Percentiles rank a stretch among this genome's conserved stretches.
phyloP scores from a whole-genome alignment of 495 filamentous ascomycete genomes.

The Penicillium robsamsonii region DNA sequence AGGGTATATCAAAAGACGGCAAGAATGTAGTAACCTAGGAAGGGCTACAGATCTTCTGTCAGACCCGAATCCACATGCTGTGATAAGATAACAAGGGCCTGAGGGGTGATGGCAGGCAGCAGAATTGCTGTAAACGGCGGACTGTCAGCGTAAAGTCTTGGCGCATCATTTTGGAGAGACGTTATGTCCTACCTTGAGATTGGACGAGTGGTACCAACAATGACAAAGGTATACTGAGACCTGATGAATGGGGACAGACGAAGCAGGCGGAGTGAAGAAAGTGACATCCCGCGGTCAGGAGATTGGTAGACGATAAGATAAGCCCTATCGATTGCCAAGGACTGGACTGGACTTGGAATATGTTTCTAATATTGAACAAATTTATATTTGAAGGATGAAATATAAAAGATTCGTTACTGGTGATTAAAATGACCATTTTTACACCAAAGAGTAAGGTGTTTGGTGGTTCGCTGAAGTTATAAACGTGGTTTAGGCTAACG shows the following conservation, averaged over 20 bases:
- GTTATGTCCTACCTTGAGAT: not conserved
- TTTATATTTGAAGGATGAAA: not conserved
- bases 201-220: not conserved
- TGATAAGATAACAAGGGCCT: slow-evolving; percentile 20
- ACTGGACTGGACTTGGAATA: not conserved
- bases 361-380: not conserved
- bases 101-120: slow-evolving; percentile 23
- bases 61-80: slow-evolving; percentile 22
- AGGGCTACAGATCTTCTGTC: slow-evolving; percentile 15
- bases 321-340: not conserved
- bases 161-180: not conserved
- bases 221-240: not conserved
- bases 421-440: not conserved
- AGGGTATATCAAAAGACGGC: slow-evolving; percentile 1
- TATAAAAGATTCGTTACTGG: not conserved
- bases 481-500: not conserved
- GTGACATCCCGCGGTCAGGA: not conserved
- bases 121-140: slow-evolving; percentile 15
- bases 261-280: not conserved
- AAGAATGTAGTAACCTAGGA: slow-evolving; percentile 7
- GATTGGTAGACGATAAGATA: slow-evolving; percentile 9
- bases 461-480: not conserved
- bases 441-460: not conserved
- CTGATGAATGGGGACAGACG: not conserved
- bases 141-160: slow-evolving; percentile 11